Evolutionary conservation across 495 filamentous ascomycete species (phyloP).

Genomic region (Talaromyces adpressus): DNA sequence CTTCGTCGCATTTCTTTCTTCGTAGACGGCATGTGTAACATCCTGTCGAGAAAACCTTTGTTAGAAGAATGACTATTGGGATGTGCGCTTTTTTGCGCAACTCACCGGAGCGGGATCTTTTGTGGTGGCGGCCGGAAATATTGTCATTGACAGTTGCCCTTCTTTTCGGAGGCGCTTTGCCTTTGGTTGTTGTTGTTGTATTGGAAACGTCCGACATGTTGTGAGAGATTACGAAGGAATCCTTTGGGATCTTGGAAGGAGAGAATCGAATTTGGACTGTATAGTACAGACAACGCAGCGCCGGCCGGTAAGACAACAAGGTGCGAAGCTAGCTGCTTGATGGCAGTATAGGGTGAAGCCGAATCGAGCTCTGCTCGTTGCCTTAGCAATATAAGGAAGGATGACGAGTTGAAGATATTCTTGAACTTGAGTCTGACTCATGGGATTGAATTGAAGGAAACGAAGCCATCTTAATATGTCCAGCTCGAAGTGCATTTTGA

Average conservation of each 20-base stretch:
- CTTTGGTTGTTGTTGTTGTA: not conserved
- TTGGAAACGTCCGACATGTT: not conserved
- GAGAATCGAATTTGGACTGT: not conserved
- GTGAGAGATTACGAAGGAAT: too few species aligned
- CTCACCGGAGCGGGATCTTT: slow-evolving; percentile 88
- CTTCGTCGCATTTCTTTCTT: slow-evolving; percentile 97
- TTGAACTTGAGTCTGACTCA: not conserved
- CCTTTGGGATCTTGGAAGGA: too few species aligned
- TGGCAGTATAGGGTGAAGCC: not conserved
- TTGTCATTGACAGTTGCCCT: slow-evolving; percentile 59
- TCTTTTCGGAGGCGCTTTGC: slow-evolving; percentile 16
- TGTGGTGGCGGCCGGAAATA: slow-evolving; percentile 53
- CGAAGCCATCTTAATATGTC: slow-evolving; percentile 8
- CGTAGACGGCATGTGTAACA: slow-evolving; percentile 96
- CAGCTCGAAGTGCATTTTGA: not conserved
- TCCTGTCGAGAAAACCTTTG: slow-evolving; percentile 45
- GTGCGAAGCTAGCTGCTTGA: too few species aligned
- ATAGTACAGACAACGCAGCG: not conserved
- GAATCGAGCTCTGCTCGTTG: not conserved
- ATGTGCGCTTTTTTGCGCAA: slow-evolving; percentile 10
- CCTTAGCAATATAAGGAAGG: not conserved
- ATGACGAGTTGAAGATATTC: not conserved
- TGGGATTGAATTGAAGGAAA: not conserved
- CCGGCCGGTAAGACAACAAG: too few species aligned
- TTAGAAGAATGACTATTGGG: slow-evolving; percentile 5